Evolutionary conservation across 1,284 basidiomycete species (phyloP), one percentile per base, ranked within the genome.

Genomic region (Ustilago loliicola): DNA sequence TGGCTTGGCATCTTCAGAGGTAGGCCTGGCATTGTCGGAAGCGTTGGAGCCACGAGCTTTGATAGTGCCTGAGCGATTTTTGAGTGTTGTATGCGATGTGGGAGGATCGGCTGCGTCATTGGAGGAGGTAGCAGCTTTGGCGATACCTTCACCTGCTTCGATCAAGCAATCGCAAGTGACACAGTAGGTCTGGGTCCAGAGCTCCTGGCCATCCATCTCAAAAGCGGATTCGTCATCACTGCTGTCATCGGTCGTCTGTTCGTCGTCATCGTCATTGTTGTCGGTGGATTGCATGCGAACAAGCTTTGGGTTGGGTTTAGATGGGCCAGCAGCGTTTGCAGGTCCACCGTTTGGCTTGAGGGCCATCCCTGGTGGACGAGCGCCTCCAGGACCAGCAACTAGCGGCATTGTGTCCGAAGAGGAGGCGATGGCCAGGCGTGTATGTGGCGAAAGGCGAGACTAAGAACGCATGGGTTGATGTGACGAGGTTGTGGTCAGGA

Each of bases 141-240:
- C 66, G 54, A 82, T 74, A 19, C 80, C 80, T 29, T 79, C 66
- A 48, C 80, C 80, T 19, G 80, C 80, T 56, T 80, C 77, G 69
- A 83, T 83, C 54, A 83, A 77, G 55, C 80, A 80, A 55, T 83
- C 82, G 67, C 82, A 83, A 21, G 76, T 80, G 45, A 72, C 62
- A 52, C 82, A 83, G 60, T 80, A 83, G 45, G 71, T 79, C 42
- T 83, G 82, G 0, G 73, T 79, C 82, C 82, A 83, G 0, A 83
- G 71, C 55, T 83, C 82, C 59, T 82, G 80, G 23, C 82, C 80
- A 60, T 83, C 82, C 79, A 83, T 83, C 29, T 83, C 79, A 30
- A 83, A 70, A n/a, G 76, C 80, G 21, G 68, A 69, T 3, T 68
- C 79, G 45, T 79, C 77, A 19, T 81, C 80, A 62, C 71, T 70